Percentiles rank a stretch among this genome's conserved stretches.
Conservation (phyloP, 2,329 filamentous ascomycete species). For the Colletotrichum filicis region DNA sequence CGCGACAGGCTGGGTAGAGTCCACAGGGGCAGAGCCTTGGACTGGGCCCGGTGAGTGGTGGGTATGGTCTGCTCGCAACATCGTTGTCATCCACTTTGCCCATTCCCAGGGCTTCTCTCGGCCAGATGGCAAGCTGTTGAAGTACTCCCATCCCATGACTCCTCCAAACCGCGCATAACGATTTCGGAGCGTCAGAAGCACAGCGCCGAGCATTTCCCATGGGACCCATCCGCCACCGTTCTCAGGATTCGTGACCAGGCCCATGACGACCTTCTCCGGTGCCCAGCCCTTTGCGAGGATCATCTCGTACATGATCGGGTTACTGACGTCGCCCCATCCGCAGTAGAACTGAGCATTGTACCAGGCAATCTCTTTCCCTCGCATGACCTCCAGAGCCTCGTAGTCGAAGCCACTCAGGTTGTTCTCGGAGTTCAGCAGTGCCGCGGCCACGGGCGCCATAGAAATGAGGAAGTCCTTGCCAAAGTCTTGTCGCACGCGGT, state of each 20-base stretch:
- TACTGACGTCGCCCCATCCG: constrained; percentile 76
- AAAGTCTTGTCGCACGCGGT: constrained; percentile 76
- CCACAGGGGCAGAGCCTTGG: not conserved
- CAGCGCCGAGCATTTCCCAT: constrained; percentile 57
- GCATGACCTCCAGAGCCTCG: constrained; percentile 74
- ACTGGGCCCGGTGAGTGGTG: not conserved
- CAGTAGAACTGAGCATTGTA: constrained; percentile 97
- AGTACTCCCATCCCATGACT: constrained; percentile 96
- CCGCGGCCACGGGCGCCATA: constrained; percentile 83
- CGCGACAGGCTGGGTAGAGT: constrained; percentile 5
- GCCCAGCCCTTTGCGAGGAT: constrained; percentile 75
- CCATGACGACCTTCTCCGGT: constrained; percentile 79
- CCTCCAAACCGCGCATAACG: constrained; percentile 80
- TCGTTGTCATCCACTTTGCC: constrained; percentile 73
- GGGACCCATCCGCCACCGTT: constrained; percentile 72
- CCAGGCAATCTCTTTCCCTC: constrained; percentile 77
- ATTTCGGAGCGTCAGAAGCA: constrained; percentile 53
- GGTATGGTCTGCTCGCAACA: constrained; percentile 45
- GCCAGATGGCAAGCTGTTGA: constrained; percentile 79
- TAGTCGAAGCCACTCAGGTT: constrained; percentile 89
- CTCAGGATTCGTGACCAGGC: constrained; percentile 80
- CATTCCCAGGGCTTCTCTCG: constrained; percentile 77
- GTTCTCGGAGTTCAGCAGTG: constrained; percentile 62
- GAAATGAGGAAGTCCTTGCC: constrained; percentile 79
- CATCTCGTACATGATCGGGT: constrained; percentile 58